Base-by-base conservation (phyloP, 345 rosid species). In the rapeseed (Brassica napus) region DNA sequence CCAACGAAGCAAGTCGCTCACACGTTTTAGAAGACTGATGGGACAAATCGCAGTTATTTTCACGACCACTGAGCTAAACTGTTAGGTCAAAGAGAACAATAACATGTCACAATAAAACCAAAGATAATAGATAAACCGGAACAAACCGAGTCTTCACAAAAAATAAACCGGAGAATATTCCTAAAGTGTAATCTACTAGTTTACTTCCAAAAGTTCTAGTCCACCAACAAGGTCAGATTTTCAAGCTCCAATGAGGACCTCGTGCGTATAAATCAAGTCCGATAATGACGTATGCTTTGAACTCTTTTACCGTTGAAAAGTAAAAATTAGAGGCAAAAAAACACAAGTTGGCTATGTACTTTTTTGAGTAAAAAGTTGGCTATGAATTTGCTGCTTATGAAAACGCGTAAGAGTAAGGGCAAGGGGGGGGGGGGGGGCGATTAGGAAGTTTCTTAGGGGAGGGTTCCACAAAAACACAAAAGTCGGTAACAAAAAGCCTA, bases 31-130 rank as follows among this genome's bases (percentile, higher is more conserved):
- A 76, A 92, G 74, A n/a, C 84, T 69, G 28, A 88, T 84, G 7
- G 94, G 94, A 83, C 89, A 89, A 15, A 94, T 87, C n/a, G 98
- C 98, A 0, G 97, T 85, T 39, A 94, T 81, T 85, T 94, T 94
- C 21, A 82, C 89, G 1, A 86, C 83, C 73, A 90, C 91, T 44
- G 77, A 89, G 82, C 97, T 91, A 78, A 90, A 92, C 98, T 94
- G 91, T 39, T 34, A 7, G 37, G 49, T 55, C 9, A 7, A 15
- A 9, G 7, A 39, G 8, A 24, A 10, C 32, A 47, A 10, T 9
- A 35, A 15, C 44, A 23, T 31, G 58, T 77, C 6, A 77, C 0
- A 32, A 35, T 14, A 8, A 30, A 55, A 67, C 47, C 35, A 66
- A 70, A 21, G 0, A 5, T 8, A 2, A 69, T 64, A 60, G 8